Conservation (phyloP, 169 alveolate genomes). For the Cyclospora cayetanensis region DNA sequence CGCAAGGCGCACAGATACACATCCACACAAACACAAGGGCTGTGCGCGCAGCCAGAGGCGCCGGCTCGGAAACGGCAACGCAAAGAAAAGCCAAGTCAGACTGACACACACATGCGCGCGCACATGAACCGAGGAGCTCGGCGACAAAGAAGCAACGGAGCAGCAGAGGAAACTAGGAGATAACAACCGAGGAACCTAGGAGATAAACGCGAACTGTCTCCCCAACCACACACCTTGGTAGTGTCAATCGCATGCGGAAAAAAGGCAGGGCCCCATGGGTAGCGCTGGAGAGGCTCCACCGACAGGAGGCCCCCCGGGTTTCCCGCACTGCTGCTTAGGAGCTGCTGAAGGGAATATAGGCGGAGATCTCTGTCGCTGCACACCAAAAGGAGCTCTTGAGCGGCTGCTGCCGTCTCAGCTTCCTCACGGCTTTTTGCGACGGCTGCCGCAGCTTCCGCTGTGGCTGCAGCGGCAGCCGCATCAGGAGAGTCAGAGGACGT, state of each 20-base stretch:
- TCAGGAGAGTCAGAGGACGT: background rate
- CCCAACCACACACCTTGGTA: constrained; percentile 56
- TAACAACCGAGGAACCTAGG: no score
- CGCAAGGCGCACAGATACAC: background rate
- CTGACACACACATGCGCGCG: no score
- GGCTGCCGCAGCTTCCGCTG: background rate
- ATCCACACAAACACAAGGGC: background rate
- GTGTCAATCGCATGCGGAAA: constrained; percentile 45
- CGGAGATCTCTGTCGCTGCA: constrained; percentile 36
- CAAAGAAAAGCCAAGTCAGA: background rate
- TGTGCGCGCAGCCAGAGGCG: background rate
- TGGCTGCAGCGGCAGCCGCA: background rate
- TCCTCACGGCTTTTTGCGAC: background rate
- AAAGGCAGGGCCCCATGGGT: constrained; percentile 42
- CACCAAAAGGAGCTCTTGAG: constrained; percentile 3
- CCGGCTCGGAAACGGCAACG: background rate
- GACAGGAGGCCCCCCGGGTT: constrained; percentile 19
- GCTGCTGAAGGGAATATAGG: constrained; percentile 3
- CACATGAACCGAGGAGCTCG: no score
- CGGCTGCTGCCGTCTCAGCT: background rate
- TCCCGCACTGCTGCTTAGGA: background rate
- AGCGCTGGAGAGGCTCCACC: constrained; percentile 5
- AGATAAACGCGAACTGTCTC: no score
- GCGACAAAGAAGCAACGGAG: no score
- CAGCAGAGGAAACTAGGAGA: no score